Evolutionary conservation across 225 moss, liverwort and hornwort genomes (phyloP), one percentile per base, ranked within the genome.

Genomic region (Lunularia cruciata): DNA sequence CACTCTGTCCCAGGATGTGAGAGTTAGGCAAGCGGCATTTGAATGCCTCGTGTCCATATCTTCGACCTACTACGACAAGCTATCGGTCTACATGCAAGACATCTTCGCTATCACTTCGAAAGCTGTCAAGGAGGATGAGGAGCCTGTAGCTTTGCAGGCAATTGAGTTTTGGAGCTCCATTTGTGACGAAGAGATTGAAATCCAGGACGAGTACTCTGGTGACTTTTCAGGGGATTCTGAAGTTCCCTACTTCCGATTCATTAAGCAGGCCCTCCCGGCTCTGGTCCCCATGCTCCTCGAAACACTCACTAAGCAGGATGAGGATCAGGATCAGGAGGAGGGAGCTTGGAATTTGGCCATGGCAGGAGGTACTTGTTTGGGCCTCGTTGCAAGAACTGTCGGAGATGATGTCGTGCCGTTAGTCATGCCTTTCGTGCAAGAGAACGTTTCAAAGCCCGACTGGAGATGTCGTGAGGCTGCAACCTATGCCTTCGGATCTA

Each of bases 121-220:
- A 61, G 82, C 82, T 2, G 82, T 83, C 30, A 83, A 72, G 60
- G 82, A 83, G 57, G 82, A 83, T 3, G 82, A 78, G 18, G 82
- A 83, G 58, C 71, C 71, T 0, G 82, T 83, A 18, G 78, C 82
- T 23, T 40, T 83, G 72, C 82, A 83, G 51, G 82, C 82, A 8
- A 83, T 83, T 25, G 82, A 83, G 72, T 83, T 83, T 60, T 83
- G 82, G 82, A 83, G 82, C 33, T 83, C 82, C 16, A 83, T 83
- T 49, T 83, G 82, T 27, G 82, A 83, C 23, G 82, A 83, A 54
- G 82, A 83, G 78, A 78, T 83, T 53, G 78, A 83, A 75, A 83
- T 83, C 57, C 82, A 83, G 78, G 82, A 83, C 58, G 82, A 83
- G 51, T 83, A 78, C 46, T 83, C 82, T 19, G 78, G 82, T 18